These are phyloP conservation scores for Pulicaria dysenterica DNA, from an alignment of 129 eudicot species.

Conservation along the genomic window DNA sequence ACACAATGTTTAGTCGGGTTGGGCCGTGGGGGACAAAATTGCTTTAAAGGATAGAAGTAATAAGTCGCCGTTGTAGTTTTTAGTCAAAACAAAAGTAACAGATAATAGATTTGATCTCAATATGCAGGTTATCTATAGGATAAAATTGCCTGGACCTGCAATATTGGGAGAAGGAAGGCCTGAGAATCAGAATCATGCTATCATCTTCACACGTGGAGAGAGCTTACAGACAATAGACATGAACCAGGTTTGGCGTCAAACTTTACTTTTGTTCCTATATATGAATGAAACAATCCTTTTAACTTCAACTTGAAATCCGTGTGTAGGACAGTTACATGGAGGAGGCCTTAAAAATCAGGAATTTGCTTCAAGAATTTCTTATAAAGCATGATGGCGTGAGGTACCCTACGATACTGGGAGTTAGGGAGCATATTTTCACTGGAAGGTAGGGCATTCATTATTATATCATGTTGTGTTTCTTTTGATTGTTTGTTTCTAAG, in stretches of 20 bases:
- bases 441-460: slow-evolving; percentile 55
- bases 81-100: too few species aligned
- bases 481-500: slow-evolving; percentile 2
- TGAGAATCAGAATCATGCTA: slow-evolving; percentile 91
- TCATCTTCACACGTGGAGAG: slow-evolving; percentile 87
- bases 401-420: slow-evolving; percentile 81
- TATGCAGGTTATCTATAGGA: slow-evolving; percentile 63
- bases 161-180: slow-evolving; percentile 91
- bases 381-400: slow-evolving; percentile 76
- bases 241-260: slow-evolving; percentile 66
- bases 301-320: not conserved
- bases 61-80: too few species aligned
- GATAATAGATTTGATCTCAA: too few species aligned
- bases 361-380: slow-evolving; percentile 87
- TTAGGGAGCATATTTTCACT: slow-evolving; percentile 87
- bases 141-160: slow-evolving; percentile 85
- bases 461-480: not conserved
- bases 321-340: slow-evolving; percentile 92
- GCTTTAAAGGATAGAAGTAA: too few species aligned
- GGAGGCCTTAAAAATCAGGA: slow-evolving; percentile 96
- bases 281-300: not conserved
- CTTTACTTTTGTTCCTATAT: not conserved
- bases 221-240: slow-evolving; percentile 88
- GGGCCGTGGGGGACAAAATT: too few species aligned
- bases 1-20: too few species aligned